Evolutionary conservation across 352 stramenopile genomes (phyloP).

Genomic region (Phytophthora capsici): DNA sequence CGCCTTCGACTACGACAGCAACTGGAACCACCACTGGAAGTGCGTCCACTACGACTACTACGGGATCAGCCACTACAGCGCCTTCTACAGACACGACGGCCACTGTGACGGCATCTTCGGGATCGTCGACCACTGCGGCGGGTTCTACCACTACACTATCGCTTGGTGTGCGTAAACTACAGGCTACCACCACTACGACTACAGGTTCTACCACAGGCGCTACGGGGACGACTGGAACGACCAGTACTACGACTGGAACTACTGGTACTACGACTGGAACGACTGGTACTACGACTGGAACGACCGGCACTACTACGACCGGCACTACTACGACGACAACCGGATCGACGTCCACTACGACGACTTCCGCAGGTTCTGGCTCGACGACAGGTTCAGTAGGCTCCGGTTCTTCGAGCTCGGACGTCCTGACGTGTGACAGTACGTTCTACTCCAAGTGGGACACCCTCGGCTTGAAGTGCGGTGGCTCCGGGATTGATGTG

Average conservation of each 20-base stretch:
- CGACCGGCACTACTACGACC: slow-evolving; percentile 26
- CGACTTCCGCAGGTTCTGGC: slow-evolving; percentile 20
- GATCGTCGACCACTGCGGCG: slow-evolving; percentile 15
- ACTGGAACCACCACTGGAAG: slow-evolving; percentile 20
- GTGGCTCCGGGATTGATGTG: slow-evolving; percentile 53
- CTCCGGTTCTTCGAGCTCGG: slow-evolving; percentile 28
- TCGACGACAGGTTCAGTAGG: slow-evolving; percentile 14
- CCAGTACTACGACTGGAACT: slow-evolving; percentile 5
- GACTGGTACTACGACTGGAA: slow-evolving; percentile 8
- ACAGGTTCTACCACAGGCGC: slow-evolving; percentile 12
- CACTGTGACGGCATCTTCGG: slow-evolving; percentile 27
- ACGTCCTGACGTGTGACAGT: slow-evolving; percentile 72
- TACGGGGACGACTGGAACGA: slow-evolving; percentile 17
- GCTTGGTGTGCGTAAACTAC: slow-evolving; percentile 14
- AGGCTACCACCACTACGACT: slow-evolving; percentile 16
- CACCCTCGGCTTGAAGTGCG: slow-evolving; percentile 70
- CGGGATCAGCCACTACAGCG: not conserved
- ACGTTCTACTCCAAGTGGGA: slow-evolving; percentile 84
- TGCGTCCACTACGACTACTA: slow-evolving; percentile 32
- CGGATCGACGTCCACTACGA: slow-evolving; percentile 19
- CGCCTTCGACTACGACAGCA: slow-evolving; percentile 14
- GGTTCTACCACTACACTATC: slow-evolving; percentile 8
- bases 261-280: slow-evolving; percentile 11
- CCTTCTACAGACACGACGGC: slow-evolving; percentile 21
- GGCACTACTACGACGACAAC: slow-evolving; percentile 19